phyloP scores from a whole-genome alignment of 768 basidiomycete species.

The Tricholoma furcatifolium region DNA sequence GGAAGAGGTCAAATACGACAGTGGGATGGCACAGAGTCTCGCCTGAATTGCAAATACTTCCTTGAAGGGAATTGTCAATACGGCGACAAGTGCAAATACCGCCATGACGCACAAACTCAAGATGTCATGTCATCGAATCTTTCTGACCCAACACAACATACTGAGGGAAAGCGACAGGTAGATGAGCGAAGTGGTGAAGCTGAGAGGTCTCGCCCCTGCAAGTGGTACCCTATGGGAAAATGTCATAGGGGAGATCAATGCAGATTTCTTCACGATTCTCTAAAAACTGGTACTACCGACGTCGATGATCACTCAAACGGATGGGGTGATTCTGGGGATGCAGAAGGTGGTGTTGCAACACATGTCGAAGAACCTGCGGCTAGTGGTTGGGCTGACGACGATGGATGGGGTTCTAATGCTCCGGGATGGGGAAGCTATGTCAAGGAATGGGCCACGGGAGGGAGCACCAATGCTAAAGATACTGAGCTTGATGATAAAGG shows the following conservation, averaged over 20 bases:
- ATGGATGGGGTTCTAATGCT: conserved; percentile 9
- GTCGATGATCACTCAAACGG: conserved; percentile 14
- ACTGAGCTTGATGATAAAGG: background rate
- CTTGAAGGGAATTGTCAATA: conserved; percentile 5
- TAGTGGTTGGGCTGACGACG: background rate
- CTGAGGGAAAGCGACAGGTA: background rate
- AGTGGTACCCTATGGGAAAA: background rate
- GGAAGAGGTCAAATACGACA: background rate
- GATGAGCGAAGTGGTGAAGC: background rate
- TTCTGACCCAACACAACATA: background rate
- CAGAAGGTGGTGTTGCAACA: background rate
- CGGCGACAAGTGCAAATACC: conserved; percentile 8
- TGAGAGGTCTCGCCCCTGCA: background rate
- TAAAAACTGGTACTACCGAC: background rate
- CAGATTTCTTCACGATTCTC: conserved; percentile 7
- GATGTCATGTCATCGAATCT: background rate
- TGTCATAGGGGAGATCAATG: conserved; percentile 8
- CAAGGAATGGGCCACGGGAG: background rate
- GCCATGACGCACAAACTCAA: background rate
- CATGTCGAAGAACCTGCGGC: background rate
- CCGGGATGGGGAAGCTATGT: conserved; percentile 1
- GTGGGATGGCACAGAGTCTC: background rate
- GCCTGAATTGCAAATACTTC: background rate
- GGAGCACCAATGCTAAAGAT: background rate
- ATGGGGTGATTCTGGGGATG: background rate